Conservation (phyloP, 495 filamentous ascomycete genomes). For the Pyrenula aspistea region DNA sequence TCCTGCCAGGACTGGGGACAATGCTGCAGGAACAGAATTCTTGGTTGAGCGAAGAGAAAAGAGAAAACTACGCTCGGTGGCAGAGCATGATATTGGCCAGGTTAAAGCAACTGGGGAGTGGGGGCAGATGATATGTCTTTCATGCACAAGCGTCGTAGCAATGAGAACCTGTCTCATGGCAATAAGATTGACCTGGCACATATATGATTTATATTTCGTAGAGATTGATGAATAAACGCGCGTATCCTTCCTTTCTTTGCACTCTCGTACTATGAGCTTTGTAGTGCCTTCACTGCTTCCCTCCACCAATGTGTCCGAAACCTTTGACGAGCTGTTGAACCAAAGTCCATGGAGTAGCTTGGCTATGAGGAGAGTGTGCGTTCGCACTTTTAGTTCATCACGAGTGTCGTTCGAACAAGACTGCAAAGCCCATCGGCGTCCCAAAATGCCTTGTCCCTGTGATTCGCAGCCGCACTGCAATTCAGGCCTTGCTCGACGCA, state of each 20-base stretch:
- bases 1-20: slow-evolving; percentile 50
- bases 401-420: neutral
- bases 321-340: too few species aligned
- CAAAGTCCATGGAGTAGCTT: too few species aligned
- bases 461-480: too few species aligned
- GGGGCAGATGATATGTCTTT: neutral
- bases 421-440: neutral
- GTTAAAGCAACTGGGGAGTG: neutral
- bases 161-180: neutral
- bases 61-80: slow-evolving; percentile 61
- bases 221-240: neutral
- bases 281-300: too few species aligned
- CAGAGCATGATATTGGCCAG: slow-evolving; percentile 47
- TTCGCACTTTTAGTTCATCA: too few species aligned
- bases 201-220: neutral
- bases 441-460: too few species aligned
- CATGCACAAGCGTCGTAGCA: neutral
- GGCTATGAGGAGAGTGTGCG: too few species aligned
- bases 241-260: neutral
- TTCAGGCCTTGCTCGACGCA: too few species aligned
- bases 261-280: neutral
- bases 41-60: slow-evolving; percentile 59
- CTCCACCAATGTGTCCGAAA: too few species aligned
- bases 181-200: neutral
- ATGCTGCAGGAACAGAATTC: slow-evolving; percentile 83